Evolutionary conservation across 805 yeast genomes (phyloP), one percentile per base, ranked within the genome.

Genomic region (Suhomyces emberorum): DNA sequence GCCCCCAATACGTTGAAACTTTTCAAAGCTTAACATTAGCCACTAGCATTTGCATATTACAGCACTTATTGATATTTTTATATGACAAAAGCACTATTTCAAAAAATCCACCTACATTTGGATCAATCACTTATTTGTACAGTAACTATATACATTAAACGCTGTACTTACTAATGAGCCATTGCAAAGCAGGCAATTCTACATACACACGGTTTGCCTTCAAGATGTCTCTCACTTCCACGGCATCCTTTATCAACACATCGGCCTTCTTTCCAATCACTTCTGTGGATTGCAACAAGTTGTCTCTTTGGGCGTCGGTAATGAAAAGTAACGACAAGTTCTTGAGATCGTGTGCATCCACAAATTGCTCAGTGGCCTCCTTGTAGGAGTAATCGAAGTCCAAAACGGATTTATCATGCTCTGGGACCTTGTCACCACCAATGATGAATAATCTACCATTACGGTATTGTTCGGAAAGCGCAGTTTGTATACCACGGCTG

Each of bases 181-280:
- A 81, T 54, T 80, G 77, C 47, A 88, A 73, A 2, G 96, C 89
- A 16, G 67, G 66, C 48, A 76, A 65, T 60, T 88, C 96, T 41
- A 88, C 74, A 48, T 77, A 77, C 40, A 88, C 67, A 46, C 87
- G 74, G 51, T 83, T 76, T 10, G 96, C 91, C 61, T 79, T 83
- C 43, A 89, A 74, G 34, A 89, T 52, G 56, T 88, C 95, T 61
- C 89, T 79, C 14, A 89, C 91, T 55, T 83, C 85, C 24, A 88
- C 77, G 15, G 82, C 83, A 52, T 87, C 95, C 56, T 83, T 81
- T 44, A 79, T 76, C 42, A 84, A 62, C 22, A 88, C 78, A 41
- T 74, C 82, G 30, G 85, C 75, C 49, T 74, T 77, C 20, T 63
- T 59, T 42, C 76, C 74, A 49, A 66, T 69, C 31, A 59, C 53